A percentile compares a stretch with the other conserved stretches of the same genome.
phyloP scores from a whole-genome alignment of 2,329 filamentous ascomycete genomes.

The Ophiocordyceps sinensis region DNA sequence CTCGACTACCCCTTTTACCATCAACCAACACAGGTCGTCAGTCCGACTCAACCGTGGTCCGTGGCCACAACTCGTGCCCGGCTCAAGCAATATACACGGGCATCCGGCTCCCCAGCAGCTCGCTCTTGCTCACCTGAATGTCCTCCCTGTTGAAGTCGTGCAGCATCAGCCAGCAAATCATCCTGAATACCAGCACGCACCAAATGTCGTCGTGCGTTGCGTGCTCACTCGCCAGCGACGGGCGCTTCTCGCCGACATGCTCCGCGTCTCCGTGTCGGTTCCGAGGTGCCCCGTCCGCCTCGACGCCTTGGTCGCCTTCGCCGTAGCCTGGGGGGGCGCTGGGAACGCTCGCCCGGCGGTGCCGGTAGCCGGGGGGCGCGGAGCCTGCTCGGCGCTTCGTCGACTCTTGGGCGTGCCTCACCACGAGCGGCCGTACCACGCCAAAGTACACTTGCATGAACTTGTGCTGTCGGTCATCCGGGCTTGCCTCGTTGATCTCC shows the following conservation, averaged over 20 bases:
- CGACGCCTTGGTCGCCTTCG: conserved; percentile 1
- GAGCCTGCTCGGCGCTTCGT: conserved; percentile 11
- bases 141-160: conserved; percentile 43
- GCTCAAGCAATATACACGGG: conserved; percentile 35
- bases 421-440: conserved; percentile 25
- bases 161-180: conserved; percentile 43
- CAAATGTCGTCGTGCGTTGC: conserved; percentile 30
- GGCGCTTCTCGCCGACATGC: not conserved
- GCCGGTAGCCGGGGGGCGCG: conserved; percentile 1
- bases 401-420: conserved; percentile 16
- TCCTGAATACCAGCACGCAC: conserved; percentile 39
- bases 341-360: conserved; percentile 3
- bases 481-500: conserved; percentile 29
- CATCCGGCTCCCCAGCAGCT: conserved; percentile 38
- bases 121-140: conserved; percentile 35
- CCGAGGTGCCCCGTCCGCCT: conserved; percentile 1
- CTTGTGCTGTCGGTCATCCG: conserved; percentile 32
- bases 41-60: not conserved
- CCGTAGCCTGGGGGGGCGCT: conserved; percentile 8
- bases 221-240: conserved; percentile 9
- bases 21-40: too few species aligned
- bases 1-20: too few species aligned
- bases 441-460: conserved; percentile 40
- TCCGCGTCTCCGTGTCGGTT: not conserved
- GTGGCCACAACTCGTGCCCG: not conserved